A percentile compares a stretch with the other conserved stretches of the same genome.
phyloP scores from a whole-genome alignment of 2,329 filamentous ascomycete species.

The Xylaria sp. region DNA sequence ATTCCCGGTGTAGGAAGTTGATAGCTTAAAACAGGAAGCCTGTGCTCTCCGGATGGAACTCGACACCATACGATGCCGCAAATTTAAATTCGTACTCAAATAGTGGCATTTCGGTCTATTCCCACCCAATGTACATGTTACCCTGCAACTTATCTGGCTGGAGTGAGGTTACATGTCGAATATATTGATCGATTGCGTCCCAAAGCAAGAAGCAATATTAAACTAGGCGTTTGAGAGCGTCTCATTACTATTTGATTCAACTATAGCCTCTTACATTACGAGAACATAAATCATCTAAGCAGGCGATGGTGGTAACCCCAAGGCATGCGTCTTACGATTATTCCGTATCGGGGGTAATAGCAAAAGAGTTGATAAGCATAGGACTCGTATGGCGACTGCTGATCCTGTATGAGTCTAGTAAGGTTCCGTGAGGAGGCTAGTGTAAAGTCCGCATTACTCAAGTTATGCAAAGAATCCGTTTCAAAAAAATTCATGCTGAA shows the following conservation, averaged over 20 bases:
- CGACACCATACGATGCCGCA: no score
- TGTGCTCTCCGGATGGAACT: not conserved
- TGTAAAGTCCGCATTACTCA: not conserved
- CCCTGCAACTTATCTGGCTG: not conserved
- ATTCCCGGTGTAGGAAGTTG: no score
- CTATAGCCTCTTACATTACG: not conserved
- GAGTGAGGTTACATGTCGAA: not conserved
- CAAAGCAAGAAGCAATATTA: not conserved
- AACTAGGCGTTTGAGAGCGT: not conserved
- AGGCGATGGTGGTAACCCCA: not conserved
- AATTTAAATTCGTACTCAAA: not conserved
- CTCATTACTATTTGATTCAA: not conserved
- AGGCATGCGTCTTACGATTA: not conserved
- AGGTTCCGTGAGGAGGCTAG: not conserved
- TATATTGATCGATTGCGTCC: not conserved
- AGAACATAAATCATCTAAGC: not conserved
- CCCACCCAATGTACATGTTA: not conserved
- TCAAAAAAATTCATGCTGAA: slow-evolving; percentile 29
- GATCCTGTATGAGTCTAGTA: not conserved
- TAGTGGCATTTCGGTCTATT: not conserved
- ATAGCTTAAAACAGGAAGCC: not conserved
- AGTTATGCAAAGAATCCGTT: not conserved
- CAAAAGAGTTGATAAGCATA: not conserved
- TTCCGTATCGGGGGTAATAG: not conserved
- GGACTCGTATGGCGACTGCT: not conserved